Evolutionary conservation across 1,139 yeast genomes (phyloP).

Genomic region (Geotrichum cucujoidarum): DNA sequence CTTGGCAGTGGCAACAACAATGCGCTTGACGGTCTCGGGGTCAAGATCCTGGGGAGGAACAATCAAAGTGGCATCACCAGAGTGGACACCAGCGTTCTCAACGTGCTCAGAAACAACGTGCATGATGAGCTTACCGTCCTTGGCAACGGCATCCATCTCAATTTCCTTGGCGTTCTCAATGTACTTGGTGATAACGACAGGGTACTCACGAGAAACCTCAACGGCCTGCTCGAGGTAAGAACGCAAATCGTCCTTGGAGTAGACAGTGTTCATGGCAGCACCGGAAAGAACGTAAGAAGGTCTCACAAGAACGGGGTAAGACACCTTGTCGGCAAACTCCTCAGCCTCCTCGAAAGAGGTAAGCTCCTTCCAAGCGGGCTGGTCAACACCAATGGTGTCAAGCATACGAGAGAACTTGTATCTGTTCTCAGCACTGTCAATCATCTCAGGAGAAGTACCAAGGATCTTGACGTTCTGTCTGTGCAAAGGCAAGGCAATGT

Average conservation of each 20-base stretch:
- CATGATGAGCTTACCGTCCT: constrained; percentile 77
- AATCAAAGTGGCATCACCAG: constrained; percentile 95
- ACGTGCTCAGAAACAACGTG: constrained; percentile 98
- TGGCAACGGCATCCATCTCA: constrained; percentile 95
- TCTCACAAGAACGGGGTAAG: constrained; percentile 94
- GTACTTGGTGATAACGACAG: constrained; percentile 94
- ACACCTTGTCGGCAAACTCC: constrained; percentile 75
- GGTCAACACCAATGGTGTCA: constrained; percentile 88
- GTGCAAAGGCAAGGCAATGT: constrained; percentile 83
- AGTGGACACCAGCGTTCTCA: constrained; percentile 97
- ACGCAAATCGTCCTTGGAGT: constrained; percentile 71
- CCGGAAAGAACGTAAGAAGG: constrained; percentile 97
- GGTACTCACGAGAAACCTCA: constrained; percentile 90
- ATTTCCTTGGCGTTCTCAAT: constrained; percentile 95
- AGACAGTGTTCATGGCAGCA: constrained; percentile 96
- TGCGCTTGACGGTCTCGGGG: constrained; percentile 84
- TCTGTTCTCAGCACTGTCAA: constrained; percentile 97
- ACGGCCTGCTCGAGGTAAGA: constrained; percentile 80
- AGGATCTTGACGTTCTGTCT: constrained; percentile 70
- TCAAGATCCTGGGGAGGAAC: constrained; percentile 95
- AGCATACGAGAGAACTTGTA: constrained; percentile 93
- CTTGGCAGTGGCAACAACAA: constrained; percentile 93
- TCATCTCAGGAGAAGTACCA: constrained; percentile 93
- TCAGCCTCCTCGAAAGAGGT: constrained; percentile 83
- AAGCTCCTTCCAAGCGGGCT: constrained; percentile 96